Base-by-base conservation (phyloP, 2,329 filamentous ascomycete species). In the Grosmannia clavigera region DNA sequence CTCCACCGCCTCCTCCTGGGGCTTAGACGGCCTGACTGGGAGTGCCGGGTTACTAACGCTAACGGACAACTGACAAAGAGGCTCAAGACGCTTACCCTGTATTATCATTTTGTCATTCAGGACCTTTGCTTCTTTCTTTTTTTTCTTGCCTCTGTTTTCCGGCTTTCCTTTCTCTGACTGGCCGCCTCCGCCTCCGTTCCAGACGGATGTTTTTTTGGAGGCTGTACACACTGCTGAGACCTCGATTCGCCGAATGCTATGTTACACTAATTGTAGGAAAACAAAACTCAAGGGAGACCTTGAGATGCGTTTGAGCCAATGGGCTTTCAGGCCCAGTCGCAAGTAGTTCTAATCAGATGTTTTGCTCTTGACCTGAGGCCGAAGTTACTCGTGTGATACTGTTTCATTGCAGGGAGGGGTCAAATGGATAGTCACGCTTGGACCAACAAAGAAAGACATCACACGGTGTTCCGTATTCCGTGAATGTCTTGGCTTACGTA, bases 1-100 rank as follows among this genome's bases (percentile, higher is more conserved):
- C 70, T 2, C 71, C 71, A 31, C 71, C 71, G 31, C 67, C 67
- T 0, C 63, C 63, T 48, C 70, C 70, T 3, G 68, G 65, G 46
- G 66, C 48, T 12, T 58, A 58, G 25, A 11, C 14, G 33, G 33
- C 33, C 33, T 1, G 12, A 12, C 65, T 14, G 10, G 22, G n/a
- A 6, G 16, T 22, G 25, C 33, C 33, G 29, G 3, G 29, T 43
- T 38, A 31, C 43, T 52, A 56, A 57, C 35, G 35, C 59, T 55
- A 57, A 57, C 55, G 54, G 48, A 31, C 19, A 46, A 51, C 52
- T 51, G 52, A 56, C 53, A 31, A 50, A 25, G 9, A 55, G 14
- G 38, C 10, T 25, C 5, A 31, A 33, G 29, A 35, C 29, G 11
- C 10, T 38, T 29, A 19, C 29, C 29, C 7, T 12, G 33, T 16